phyloP scores from a whole-genome alignment of 441 rosid genomes.

The Populus trichocarpa region DNA sequence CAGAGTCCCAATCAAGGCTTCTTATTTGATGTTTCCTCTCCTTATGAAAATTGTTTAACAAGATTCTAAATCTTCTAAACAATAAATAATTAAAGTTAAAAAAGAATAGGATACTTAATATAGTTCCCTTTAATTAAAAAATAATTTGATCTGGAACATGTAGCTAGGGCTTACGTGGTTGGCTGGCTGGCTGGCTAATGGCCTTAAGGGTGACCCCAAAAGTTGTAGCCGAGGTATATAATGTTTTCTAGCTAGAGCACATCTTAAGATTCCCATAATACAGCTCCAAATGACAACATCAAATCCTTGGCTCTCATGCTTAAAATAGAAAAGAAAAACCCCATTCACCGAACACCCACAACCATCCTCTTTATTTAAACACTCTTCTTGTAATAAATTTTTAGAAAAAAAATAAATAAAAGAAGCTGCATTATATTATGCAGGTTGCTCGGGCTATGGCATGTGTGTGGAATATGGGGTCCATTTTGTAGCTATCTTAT shows the following conservation, averaged over 20 bases:
- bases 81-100: neutral
- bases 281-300: slow-evolving; percentile 9
- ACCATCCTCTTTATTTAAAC: slow-evolving; percentile 1
- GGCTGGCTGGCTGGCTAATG: neutral
- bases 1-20: neutral
- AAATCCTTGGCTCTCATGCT: slow-evolving; percentile 13
- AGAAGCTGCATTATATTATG: neutral
- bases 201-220: neutral
- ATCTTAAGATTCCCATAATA: slow-evolving; percentile 14
- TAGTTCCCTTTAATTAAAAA: neutral
- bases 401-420: neutral
- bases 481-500: neutral
- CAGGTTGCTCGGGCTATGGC: neutral
- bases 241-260: slow-evolving; percentile 10
- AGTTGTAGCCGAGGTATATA: neutral
- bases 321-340: neutral
- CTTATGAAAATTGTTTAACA: neutral
- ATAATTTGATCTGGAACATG: slow-evolving; percentile 1
- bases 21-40: neutral
- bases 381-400: neutral
- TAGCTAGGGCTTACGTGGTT: neutral
- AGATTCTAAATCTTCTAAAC: slow-evolving; percentile 1
- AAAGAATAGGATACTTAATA: neutral
- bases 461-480: neutral
- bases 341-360: neutral